A percentile compares a stretch with the other conserved stretches of the same genome.
Conservation (phyloP, 2,329 filamentous ascomycete species). For the Trichoderma brevicompactum region DNA sequence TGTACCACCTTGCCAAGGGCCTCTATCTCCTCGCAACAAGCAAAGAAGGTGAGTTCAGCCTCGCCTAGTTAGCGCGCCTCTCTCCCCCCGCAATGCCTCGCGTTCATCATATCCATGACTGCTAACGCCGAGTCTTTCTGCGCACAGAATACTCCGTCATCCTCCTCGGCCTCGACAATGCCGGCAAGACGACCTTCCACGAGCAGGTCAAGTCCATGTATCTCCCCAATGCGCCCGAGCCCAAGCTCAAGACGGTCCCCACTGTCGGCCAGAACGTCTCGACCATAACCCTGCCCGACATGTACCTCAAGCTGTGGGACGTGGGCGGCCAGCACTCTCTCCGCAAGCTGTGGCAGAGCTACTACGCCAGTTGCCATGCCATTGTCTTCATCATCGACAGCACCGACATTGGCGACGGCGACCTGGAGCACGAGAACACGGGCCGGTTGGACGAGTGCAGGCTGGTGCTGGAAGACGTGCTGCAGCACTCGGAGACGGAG, state of each 20-base stretch:
- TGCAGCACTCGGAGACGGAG: slow-evolving; percentile 84
- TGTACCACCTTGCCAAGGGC: slow-evolving; percentile 97
- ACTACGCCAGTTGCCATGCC: slow-evolving; percentile 91
- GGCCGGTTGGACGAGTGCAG: slow-evolving; percentile 84
- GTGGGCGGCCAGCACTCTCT: slow-evolving; percentile 91
- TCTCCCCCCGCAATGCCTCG: not conserved
- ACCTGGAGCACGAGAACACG: slow-evolving; percentile 57
- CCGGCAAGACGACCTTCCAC: slow-evolving; percentile 97
- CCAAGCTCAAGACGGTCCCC: slow-evolving; percentile 83
- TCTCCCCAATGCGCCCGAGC: slow-evolving; percentile 64
- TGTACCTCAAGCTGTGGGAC: slow-evolving; percentile 99
- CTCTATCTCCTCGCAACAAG: slow-evolving; percentile 94
- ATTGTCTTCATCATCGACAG: slow-evolving; percentile 98
- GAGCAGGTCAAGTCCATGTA: slow-evolving; percentile 94
- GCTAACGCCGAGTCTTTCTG: slow-evolving; percentile 2
- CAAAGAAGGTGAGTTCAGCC: slow-evolving; percentile 74
- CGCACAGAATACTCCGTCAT: slow-evolving; percentile 89
- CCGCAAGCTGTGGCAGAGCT: slow-evolving; percentile 91
- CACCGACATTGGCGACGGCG: slow-evolving; percentile 86
- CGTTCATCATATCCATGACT: slow-evolving; percentile 5
- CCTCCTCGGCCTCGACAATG: slow-evolving; percentile 95
- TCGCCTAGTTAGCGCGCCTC: slow-evolving; percentile 8
- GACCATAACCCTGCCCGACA: slow-evolving; percentile 85
- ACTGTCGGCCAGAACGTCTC: slow-evolving; percentile 97
- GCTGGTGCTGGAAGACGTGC: slow-evolving; percentile 84